Conservation (phyloP, 306 rosid species). For the Elaeagnus macrophylla region DNA sequence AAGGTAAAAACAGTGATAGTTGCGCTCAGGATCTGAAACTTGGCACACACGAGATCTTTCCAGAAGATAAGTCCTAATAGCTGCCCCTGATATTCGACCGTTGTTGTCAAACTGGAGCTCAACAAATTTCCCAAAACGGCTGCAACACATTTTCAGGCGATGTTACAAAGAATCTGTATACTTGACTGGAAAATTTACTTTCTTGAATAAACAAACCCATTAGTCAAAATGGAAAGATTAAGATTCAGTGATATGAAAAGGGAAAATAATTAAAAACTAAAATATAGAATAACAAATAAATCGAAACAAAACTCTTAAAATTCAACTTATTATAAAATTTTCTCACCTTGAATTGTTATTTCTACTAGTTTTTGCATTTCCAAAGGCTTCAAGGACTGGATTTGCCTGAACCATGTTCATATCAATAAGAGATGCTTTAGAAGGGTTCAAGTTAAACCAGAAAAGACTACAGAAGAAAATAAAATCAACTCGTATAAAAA, state of each 20-base stretch:
- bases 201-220: too few relatives aligned
- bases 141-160: constrained; percentile 17
- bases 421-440: background rate
- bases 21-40: constrained; percentile 83
- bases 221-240: too few relatives aligned
- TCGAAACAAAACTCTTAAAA: too few relatives aligned
- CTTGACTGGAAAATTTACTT: too few relatives aligned
- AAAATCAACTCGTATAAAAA: too few relatives aligned
- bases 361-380: constrained; percentile 85
- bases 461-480: too few relatives aligned
- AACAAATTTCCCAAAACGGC: constrained; percentile 93
- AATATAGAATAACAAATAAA: too few relatives aligned
- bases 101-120: constrained; percentile 71
- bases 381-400: constrained; percentile 98
- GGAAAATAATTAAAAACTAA: constrained; percentile 4
- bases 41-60: constrained; percentile 96
- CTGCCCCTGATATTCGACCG: constrained; percentile 92
- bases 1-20: constrained; percentile 84
- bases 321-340: background rate
- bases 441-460: constrained; percentile 1
- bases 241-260: constrained; percentile 5
- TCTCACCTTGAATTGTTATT: constrained; percentile 87
- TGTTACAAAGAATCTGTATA: too few relatives aligned
- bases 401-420: constrained; percentile 56
- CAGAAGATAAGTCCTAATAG: constrained; percentile 83